phyloP scores from a whole-genome alignment of 2,329 filamentous ascomycete species.

The Fusarium sp. region DNA sequence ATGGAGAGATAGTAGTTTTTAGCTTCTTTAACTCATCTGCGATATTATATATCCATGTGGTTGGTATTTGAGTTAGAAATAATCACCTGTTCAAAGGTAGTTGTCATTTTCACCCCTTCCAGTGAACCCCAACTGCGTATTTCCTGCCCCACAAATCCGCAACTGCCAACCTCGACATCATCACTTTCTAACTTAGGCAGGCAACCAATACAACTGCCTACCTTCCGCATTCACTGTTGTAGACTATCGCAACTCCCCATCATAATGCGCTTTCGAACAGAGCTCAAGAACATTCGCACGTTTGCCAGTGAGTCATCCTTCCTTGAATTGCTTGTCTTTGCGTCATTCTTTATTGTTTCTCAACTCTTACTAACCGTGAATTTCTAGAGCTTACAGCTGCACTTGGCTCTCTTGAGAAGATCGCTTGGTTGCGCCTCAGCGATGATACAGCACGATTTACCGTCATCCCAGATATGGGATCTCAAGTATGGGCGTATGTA shows the following conservation, averaged over 20 bases:
- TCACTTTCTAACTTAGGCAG: constrained; percentile 2
- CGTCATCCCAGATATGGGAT: constrained; percentile 92
- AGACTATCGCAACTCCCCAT: background rate
- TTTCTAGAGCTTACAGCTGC: constrained; percentile 70
- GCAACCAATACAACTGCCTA: background rate
- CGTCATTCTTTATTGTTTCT: background rate
- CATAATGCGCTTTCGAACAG: constrained; percentile 74
- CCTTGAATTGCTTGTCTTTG: background rate
- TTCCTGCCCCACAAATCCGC: constrained; percentile 27
- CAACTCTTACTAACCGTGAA: constrained; percentile 1
- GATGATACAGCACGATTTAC: constrained; percentile 92
- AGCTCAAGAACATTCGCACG: constrained; percentile 73
- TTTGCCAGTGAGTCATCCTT: constrained; percentile 65
- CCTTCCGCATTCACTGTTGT: constrained; percentile 1
- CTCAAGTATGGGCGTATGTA: constrained; percentile 92
- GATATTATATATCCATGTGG: background rate
- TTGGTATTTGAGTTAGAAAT: too few species aligned
- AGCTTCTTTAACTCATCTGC: accelerated
- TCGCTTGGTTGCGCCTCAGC: constrained; percentile 91
- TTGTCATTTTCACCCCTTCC: background rate
- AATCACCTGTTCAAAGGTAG: background rate
- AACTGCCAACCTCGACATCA: constrained; percentile 25
- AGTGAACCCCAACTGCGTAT: background rate
- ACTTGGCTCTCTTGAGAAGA: constrained; percentile 77
- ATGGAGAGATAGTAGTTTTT: background rate